Evolutionary conservation across 2,329 filamentous ascomycete genomes (phyloP).

Genomic region (Claviceps citrina): DNA sequence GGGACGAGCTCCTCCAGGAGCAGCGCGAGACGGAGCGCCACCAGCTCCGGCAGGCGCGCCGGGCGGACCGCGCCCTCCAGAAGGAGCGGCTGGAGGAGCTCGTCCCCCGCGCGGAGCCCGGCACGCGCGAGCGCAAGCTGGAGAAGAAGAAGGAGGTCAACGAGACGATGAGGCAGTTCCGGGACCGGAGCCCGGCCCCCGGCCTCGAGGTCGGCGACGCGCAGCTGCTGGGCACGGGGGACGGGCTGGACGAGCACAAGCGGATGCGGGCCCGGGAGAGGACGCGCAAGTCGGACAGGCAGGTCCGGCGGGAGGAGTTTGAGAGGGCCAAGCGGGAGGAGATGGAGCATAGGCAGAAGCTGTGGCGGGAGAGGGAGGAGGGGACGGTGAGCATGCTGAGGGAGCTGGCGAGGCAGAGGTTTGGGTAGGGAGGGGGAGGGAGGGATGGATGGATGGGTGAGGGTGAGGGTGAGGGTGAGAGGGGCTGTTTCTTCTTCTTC

Average conservation of each 20-base stretch:
- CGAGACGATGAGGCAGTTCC: conserved; percentile 58
- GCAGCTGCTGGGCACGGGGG: conserved; percentile 63
- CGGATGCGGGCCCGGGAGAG: conserved; percentile 48
- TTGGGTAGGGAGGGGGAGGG: conserved; percentile 33
- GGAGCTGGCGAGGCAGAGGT: conserved; percentile 64
- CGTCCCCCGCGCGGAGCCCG: conserved; percentile 65
- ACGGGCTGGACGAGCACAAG: conserved; percentile 52
- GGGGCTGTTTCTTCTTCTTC: too few relatives aligned
- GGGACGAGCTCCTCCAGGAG: conserved; percentile 32
- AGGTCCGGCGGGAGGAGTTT: conserved; percentile 69
- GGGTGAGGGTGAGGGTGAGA: too few relatives aligned
- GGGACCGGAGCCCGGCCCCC: conserved; percentile 49
- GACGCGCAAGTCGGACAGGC: conserved; percentile 67
- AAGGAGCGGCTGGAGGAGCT: conserved; percentile 67
- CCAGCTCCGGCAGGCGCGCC: conserved; percentile 45
- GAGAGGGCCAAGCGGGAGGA: conserved; percentile 60
- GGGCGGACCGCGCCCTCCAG: conserved; percentile 48
- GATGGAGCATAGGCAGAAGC: conserved; percentile 58
- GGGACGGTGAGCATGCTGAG: conserved; percentile 70
- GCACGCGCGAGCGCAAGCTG: conserved; percentile 65
- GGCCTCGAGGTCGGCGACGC: conserved; percentile 41
- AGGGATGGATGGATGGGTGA: not conserved
- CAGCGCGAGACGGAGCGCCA: conserved; percentile 35
- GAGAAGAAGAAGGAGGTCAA: conserved; percentile 70
- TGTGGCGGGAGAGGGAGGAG: conserved; percentile 62